phyloP scores from a whole-genome alignment of 2,329 filamentous ascomycete genomes.

The Diaporthe capsici region DNA sequence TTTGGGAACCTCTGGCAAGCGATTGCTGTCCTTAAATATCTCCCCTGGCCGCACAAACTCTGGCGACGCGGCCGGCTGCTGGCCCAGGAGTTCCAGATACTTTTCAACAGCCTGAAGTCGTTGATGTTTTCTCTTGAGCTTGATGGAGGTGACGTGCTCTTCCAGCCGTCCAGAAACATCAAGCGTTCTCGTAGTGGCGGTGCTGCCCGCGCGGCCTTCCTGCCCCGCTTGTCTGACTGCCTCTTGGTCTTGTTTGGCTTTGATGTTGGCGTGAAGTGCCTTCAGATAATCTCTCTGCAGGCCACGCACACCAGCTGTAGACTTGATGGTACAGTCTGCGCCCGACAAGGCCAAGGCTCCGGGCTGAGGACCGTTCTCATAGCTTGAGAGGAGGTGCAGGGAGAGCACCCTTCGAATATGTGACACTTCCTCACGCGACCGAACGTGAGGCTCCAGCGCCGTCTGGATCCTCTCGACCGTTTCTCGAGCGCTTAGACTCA shows the following conservation, averaged over 20 bases:
- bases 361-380: slow-evolving; percentile 58
- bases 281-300: slow-evolving; percentile 69
- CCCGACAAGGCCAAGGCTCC: slow-evolving; percentile 65
- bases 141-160: slow-evolving; percentile 66
- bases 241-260: slow-evolving; percentile 64
- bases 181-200: slow-evolving; percentile 15
- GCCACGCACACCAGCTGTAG: slow-evolving; percentile 58
- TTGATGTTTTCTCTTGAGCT: slow-evolving; percentile 66
- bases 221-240: slow-evolving; percentile 49
- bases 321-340: slow-evolving; percentile 52
- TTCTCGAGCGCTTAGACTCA: slow-evolving; percentile 51
- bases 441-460: slow-evolving; percentile 66
- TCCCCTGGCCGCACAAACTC: slow-evolving; percentile 65
- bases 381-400: slow-evolving; percentile 65
- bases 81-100: slow-evolving; percentile 64
- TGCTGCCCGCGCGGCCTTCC: slow-evolving; percentile 40
- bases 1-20: slow-evolving; percentile 66
- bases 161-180: slow-evolving; percentile 53
- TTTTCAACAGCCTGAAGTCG: slow-evolving; percentile 65
- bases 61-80: slow-evolving; percentile 65
- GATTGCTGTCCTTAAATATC: slow-evolving; percentile 60
- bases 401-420: slow-evolving; percentile 70
- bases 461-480: slow-evolving; percentile 56
- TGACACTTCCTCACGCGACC: slow-evolving; percentile 69
- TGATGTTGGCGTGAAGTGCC: slow-evolving; percentile 65